Conservation (phyloP, 2,329 filamentous ascomycete genomes). For the Hypomyces perniciosus region DNA sequence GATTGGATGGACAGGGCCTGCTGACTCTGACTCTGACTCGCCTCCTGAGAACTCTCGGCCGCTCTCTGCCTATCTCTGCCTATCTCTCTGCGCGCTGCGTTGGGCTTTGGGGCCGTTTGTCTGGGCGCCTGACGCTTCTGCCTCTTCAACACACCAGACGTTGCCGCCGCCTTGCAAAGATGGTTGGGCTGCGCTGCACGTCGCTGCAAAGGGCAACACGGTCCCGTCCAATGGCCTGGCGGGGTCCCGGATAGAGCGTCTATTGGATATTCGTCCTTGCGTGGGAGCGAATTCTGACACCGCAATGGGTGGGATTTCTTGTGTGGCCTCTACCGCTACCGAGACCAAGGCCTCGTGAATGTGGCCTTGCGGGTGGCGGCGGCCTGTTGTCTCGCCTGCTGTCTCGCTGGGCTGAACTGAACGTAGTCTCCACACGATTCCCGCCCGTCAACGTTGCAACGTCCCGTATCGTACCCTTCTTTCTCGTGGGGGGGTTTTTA, state of each 20-base stretch:
- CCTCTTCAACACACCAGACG: no score
- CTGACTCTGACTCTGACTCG: not conserved
- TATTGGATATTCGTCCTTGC: constrained; percentile 6
- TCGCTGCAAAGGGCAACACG: constrained; percentile 10
- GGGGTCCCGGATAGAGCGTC: constrained; percentile 2
- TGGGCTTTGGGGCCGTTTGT: not conserved
- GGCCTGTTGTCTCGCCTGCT: not conserved
- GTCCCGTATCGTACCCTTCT: no score
- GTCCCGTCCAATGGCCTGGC: constrained; percentile 6
- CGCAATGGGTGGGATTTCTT: not conserved
- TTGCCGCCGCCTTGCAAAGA: not conserved
- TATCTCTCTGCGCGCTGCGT: not conserved
- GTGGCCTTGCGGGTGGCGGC: not conserved
- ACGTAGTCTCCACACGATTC: no score
- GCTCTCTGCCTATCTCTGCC: not conserved
- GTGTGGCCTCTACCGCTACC: no score
- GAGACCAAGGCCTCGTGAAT: no score
- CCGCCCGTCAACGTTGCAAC: no score
- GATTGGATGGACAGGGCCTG: constrained; percentile 1
- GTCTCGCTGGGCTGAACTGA: no score
- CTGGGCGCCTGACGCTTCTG: no score
- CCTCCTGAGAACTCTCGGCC: not conserved
- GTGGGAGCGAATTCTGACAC: constrained; percentile 9
- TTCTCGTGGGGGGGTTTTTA: no score
- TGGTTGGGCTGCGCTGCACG: constrained; percentile 10